These are phyloP conservation scores for Cenchrus fungigraminus DNA, from an alignment of 176 grass and related monocot species.

Conservation along the genomic window DNA sequence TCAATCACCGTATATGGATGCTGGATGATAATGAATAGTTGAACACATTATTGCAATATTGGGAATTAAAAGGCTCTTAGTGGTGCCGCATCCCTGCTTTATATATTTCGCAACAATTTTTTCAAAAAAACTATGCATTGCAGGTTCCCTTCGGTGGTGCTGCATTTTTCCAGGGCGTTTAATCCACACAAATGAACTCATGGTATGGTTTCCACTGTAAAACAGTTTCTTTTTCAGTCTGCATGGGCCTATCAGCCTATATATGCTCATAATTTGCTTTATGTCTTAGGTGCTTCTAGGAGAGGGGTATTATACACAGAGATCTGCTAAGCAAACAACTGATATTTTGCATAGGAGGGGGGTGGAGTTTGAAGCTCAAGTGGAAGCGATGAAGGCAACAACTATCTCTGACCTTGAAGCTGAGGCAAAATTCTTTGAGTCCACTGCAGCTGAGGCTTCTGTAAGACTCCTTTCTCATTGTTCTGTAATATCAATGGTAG, in stretches of 20 bases:
- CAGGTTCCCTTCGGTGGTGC: slow-evolving; percentile 89
- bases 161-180: slow-evolving; percentile 83
- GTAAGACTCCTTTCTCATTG: slow-evolving; percentile 46
- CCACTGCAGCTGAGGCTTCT: slow-evolving; percentile 58
- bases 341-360: slow-evolving; percentile 80
- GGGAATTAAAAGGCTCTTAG: not conserved
- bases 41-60: too few relatives aligned
- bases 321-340: slow-evolving; percentile 73
- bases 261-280: slow-evolving; percentile 18
- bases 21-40: too few relatives aligned
- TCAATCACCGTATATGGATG: not conserved
- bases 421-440: slow-evolving; percentile 76
- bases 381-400: slow-evolving; percentile 72
- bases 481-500: not conserved
- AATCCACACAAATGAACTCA: slow-evolving; percentile 85
- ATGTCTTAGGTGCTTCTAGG: slow-evolving; percentile 81
- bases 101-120: not conserved
- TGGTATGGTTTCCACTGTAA: slow-evolving; percentile 50
- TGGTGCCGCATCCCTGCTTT: not conserved
- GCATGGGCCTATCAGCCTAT: not conserved
- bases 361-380: slow-evolving; percentile 67
- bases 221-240: not conserved
- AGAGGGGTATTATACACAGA: slow-evolving; percentile 79
- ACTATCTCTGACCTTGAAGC: slow-evolving; percentile 74
- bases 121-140: not conserved